A percentile compares a stretch with the other conserved stretches of the same genome.
Conservation (phyloP, 1,139 yeast genomes). For the Debaryomyces coudertii region DNA sequence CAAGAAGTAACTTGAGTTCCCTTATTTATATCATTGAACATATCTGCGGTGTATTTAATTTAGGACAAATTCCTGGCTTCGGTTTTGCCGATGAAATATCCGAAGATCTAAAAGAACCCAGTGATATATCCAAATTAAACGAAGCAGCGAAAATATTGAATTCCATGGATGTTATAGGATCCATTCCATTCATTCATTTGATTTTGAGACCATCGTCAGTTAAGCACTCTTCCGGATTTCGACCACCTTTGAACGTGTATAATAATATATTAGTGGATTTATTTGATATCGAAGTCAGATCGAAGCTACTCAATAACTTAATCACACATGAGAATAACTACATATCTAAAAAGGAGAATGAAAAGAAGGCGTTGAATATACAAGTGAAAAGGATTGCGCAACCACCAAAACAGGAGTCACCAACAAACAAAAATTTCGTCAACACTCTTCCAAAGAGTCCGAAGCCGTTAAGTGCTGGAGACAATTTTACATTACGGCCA, state of each 20-base stretch:
- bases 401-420: neutral
- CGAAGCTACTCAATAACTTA: slow-evolving; percentile 28
- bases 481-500: slow-evolving; percentile 45
- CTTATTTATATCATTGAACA: slow-evolving; percentile 43
- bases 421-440: slow-evolving; percentile 10
- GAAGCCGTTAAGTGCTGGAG: slow-evolving; percentile 24
- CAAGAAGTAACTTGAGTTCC: slow-evolving; percentile 47
- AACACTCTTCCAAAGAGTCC: slow-evolving; percentile 24
- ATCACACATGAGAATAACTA: slow-evolving; percentile 36
- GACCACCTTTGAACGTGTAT: slow-evolving; percentile 42
- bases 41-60: slow-evolving; percentile 28
- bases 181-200: slow-evolving; percentile 46
- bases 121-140: slow-evolving; percentile 16
- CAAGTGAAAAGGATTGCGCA: slow-evolving; percentile 9
- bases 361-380: slow-evolving; percentile 23
- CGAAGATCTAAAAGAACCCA: slow-evolving; percentile 19
- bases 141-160: slow-evolving; percentile 28
- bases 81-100: slow-evolving; percentile 34
- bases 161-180: slow-evolving; percentile 41
- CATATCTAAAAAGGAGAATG: slow-evolving; percentile 34
- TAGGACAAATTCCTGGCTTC: slow-evolving; percentile 31
- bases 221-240: slow-evolving; percentile 42
- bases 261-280: slow-evolving; percentile 32
- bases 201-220: slow-evolving; percentile 45
- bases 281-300: slow-evolving; percentile 29